These are phyloP conservation scores for Aspergillus vadensis DNA, from an alignment of 2,329 filamentous ascomycete species.

Conservation along the genomic window DNA sequence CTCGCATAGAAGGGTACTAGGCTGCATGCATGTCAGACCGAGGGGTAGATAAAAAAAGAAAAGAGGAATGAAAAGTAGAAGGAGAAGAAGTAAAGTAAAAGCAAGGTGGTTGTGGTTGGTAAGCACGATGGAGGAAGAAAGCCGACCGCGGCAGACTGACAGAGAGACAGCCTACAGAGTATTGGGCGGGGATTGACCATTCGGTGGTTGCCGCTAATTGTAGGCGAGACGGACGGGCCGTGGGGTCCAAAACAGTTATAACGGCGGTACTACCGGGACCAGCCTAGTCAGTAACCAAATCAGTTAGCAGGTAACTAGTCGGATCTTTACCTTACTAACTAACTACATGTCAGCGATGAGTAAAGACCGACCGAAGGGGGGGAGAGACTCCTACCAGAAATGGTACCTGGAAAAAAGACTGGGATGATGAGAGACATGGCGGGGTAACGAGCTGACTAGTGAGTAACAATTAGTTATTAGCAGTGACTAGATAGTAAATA, in stretches of 20 bases:
- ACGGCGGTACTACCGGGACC: neutral
- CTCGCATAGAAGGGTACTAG: neutral
- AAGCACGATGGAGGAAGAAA: neutral
- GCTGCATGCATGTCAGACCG: neutral
- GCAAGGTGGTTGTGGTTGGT: neutral
- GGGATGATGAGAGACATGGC: neutral
- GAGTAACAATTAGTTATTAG: no score
- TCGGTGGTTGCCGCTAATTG: neutral
- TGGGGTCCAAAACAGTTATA: slow-evolving; percentile 5
- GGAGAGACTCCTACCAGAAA: no score
- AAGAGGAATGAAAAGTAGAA: no score
- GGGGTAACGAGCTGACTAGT: neutral
- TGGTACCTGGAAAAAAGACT: neutral
- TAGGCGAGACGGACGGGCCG: neutral
- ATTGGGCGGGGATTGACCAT: neutral
- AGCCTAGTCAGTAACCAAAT: neutral
- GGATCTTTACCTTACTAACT: neutral
- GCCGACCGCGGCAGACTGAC: neutral
- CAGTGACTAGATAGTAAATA: no score
- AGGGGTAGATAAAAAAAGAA: neutral
- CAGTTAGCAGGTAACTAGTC: neutral
- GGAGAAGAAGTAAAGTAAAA: no score
- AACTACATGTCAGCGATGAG: neutral
- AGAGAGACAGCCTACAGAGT: no score
- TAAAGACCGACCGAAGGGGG: no score